Base-by-base conservation (phyloP, 257 asterid genomes). In the Capsicum rhomboideum region DNA sequence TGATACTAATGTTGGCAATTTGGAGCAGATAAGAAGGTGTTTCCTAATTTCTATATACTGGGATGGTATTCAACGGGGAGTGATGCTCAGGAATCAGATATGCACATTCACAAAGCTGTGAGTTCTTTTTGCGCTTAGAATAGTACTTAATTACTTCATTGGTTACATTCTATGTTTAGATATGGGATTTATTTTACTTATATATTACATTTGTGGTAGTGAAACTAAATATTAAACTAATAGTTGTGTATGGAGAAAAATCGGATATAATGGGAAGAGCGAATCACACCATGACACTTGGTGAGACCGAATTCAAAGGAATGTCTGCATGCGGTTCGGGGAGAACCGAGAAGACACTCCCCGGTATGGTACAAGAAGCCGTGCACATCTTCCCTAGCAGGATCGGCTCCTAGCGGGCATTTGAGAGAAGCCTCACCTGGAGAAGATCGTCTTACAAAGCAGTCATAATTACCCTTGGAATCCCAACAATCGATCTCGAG, bases 31-130 rank as follows among this genome's bases (percentile, higher is more conserved):
- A 94, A 96, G 93, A 96, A 96, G 92, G 98, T 96, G 86, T 96
- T 94, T 83, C 98, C 99, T 4, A 90, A 94, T 81, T 94, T 92
- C 85, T 96, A 96, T 83, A 87, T 96, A 26, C 88, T 96, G 20
- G 99, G 99, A 85, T 96, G 99, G 99, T 96, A 96, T 88, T 96
- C 99, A 37, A 93, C 97, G 26, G 99, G 99, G 56, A 93, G 95
- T 85, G 99, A 96, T 83, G 99, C 98, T 2, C 90, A 90, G 50
- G 99, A 96, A 84, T 87, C 95, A 18, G 99, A 96, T 85, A 93
- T 96, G 99, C 86, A 89, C 81, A 94, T 94, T 85, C 99, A 94
- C 90, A 94, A 91, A 92, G 98, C 99, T 85, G 98, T 96, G 89
- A 96, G 96, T 89, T 74, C 29, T 88, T 16, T 54, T 40, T 72